These are phyloP conservation scores for Vitis hybrid DNA, from an alignment of 177 flowering plant species.

Conservation along the genomic window DNA sequence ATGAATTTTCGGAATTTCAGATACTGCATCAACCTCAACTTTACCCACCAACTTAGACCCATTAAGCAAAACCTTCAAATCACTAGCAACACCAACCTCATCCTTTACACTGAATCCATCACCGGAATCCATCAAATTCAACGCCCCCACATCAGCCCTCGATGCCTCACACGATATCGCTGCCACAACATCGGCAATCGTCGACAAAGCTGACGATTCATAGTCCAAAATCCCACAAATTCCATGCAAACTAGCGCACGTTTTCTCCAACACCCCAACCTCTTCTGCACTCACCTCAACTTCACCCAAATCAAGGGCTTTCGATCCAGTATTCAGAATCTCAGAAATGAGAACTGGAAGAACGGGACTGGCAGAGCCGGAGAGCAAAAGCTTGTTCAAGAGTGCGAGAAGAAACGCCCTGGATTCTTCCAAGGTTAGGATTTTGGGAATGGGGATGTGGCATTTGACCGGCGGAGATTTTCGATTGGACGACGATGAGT, in stretches of 20 bases:
- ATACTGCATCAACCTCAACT: conserved; percentile 30
- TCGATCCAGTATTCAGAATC: conserved; percentile 26
- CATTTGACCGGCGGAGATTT: conserved; percentile 11
- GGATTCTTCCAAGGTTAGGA: conserved; percentile 38
- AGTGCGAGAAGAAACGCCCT: conserved; percentile 61
- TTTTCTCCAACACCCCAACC: conserved; percentile 31
- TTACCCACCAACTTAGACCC: conserved; percentile 66
- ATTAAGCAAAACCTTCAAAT: conserved; percentile 64
- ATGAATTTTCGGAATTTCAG: conserved; percentile 52
- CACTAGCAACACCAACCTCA: conserved; percentile 70
- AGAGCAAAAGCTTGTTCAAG: conserved; percentile 53
- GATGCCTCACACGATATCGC: conserved; percentile 81
- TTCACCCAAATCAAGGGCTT: conserved; percentile 16
- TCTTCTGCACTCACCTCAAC: conserved; percentile 44
- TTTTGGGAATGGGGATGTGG: conserved; percentile 24
- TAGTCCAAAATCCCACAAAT: conserved; percentile 61
- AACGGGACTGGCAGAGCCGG: conserved; percentile 19
- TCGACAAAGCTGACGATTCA: conserved; percentile 31
- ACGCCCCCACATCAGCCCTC: conserved; percentile 44
- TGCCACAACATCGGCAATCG: conserved; percentile 50
- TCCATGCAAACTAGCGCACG: conserved; percentile 36
- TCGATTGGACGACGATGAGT: background rate
- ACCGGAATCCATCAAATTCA: conserved; percentile 63
- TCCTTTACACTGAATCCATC: conserved; percentile 73
- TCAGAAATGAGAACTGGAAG: conserved; percentile 36